Conservation (phyloP, 768 basidiomycete genomes). For the Tulasnella sp. region DNA sequence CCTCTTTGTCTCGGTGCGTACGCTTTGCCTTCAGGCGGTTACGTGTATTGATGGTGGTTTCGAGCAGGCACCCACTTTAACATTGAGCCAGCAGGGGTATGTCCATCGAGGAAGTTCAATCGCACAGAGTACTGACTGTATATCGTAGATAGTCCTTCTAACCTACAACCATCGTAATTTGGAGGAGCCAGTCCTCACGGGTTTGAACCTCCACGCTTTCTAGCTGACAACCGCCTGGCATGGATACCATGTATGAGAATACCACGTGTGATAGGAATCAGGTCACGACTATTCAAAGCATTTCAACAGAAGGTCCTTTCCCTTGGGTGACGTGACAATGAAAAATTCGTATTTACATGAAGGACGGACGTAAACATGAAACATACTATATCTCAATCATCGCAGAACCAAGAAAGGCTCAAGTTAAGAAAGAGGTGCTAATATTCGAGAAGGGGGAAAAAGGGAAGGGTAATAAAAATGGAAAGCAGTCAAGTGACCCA, state of each 20-base stretch:
- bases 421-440: background rate
- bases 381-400: background rate
- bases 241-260: background rate
- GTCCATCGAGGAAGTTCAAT: background rate
- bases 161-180: constrained; percentile 78
- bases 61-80: background rate
- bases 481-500: constrained; percentile 4
- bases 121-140: constrained; percentile 12
- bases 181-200: constrained; percentile 68
- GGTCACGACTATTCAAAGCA: background rate
- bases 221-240: background rate
- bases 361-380: background rate
- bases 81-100: background rate
- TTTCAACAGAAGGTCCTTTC: background rate
- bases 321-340: background rate
- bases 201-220: constrained; percentile 57
- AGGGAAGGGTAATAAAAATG: constrained; percentile 13
- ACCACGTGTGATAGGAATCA: background rate
- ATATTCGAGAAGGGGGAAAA: too few relatives aligned
- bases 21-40: background rate
- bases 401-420: background rate
- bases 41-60: background rate
- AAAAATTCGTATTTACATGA: background rate
- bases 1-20: constrained; percentile 49
- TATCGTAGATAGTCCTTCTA: constrained; percentile 60